phyloP scores from a whole-genome alignment of 306 rosid genomes.

The Inga leiocalycina region DNA sequence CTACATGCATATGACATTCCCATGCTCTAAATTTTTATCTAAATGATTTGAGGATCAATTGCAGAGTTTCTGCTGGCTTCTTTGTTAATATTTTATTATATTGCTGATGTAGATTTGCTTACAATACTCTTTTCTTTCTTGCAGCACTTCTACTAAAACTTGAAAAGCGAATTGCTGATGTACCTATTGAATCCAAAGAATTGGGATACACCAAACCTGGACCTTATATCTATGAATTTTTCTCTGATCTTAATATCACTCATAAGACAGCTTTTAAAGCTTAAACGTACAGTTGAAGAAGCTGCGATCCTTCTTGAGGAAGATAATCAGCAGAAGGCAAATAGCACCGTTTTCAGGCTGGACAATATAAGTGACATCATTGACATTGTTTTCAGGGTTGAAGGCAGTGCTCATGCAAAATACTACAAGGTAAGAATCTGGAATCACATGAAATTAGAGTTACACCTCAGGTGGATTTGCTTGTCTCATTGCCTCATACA shows the following conservation, averaged over 20 bases:
- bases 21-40: conserved; percentile 24
- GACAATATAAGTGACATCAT: conserved; percentile 69
- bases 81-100: conserved; percentile 7
- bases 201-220: conserved; percentile 89
- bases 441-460: conserved; percentile 15
- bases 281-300: conserved; percentile 50
- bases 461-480: conserved; percentile 30
- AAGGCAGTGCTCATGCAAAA: conserved; percentile 65
- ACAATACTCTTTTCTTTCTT: conserved; percentile 39
- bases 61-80: conserved; percentile 24
- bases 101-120: not conserved
- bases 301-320: conserved; percentile 83
- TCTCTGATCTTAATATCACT: conserved; percentile 84
- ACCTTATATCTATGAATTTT: conserved; percentile 74
- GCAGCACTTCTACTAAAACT: conserved; percentile 92
- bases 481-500: conserved; percentile 8
- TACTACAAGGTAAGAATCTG: conserved; percentile 68
- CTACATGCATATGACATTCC: conserved; percentile 9
- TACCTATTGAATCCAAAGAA: conserved; percentile 84
- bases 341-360: conserved; percentile 66
- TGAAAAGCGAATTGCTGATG: conserved; percentile 88
- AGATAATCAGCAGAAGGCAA: conserved; percentile 67
- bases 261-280: conserved; percentile 60
- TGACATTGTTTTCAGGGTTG: conserved; percentile 62
- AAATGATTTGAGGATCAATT: conserved; percentile 24